phyloP scores from a whole-genome alignment of 108 stramenopile species.

The Mediolabrus comicus region DNA sequence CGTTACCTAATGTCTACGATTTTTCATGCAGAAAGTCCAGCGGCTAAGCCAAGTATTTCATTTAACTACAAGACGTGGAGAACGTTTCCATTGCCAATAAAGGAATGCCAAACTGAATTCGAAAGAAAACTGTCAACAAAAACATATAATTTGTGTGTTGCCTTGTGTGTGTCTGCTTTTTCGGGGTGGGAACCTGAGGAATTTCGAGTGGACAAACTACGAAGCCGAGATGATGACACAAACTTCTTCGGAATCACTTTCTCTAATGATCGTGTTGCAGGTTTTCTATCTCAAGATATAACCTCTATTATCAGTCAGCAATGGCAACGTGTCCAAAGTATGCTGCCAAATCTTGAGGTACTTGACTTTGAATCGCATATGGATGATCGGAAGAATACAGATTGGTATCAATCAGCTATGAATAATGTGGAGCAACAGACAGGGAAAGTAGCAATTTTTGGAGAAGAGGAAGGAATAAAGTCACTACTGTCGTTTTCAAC shows the following conservation, averaged over 20 bases:
- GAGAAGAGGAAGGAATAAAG: conserved; percentile 59
- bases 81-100: conserved; percentile 44
- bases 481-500: conserved; percentile 60
- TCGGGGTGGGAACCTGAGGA: conserved; percentile 82
- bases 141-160: conserved; percentile 69
- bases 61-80: neutral
- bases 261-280: conserved; percentile 48
- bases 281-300: conserved; percentile 22
- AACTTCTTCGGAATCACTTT: conserved; percentile 70
- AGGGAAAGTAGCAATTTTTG: conserved; percentile 48
- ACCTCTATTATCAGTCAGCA: conserved; percentile 47
- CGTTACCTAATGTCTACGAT: conserved; percentile 23
- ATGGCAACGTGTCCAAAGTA: conserved; percentile 46
- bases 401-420: conserved; percentile 55
- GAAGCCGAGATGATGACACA: conserved; percentile 27
- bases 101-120: conserved; percentile 47
- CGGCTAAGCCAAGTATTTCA: neutral
- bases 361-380: conserved; percentile 44
- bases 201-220: conserved; percentile 59
- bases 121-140: conserved; percentile 50
- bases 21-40: conserved; percentile 12
- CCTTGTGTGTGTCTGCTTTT: conserved; percentile 70
- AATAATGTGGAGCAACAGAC: conserved; percentile 30
- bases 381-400: conserved; percentile 23
- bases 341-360: conserved; percentile 48